Base-by-base conservation (phyloP, 192 early-diverging fungal species). In the Backusella sp. region DNA sequence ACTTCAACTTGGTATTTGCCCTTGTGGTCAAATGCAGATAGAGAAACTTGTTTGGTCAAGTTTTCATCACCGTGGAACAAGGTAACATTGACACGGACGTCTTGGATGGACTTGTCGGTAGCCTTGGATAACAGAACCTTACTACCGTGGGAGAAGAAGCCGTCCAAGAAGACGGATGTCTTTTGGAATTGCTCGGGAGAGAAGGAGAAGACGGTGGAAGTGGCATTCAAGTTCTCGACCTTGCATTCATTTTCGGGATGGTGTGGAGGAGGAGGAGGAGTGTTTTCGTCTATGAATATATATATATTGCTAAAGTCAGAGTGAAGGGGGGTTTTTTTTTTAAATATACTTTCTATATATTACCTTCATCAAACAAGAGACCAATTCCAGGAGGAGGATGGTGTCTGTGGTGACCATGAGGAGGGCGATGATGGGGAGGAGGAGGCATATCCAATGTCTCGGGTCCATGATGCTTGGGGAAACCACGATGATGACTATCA, bases 1-100 rank as follows among this genome's bases (percentile, higher is more conserved):
- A 80, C 67, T 46, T 80, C 65, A 37, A 80, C 70, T 42, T 72
- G 28, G n/a, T 76, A 80, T 68, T 72, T 36, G 1, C 79, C 79
- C 30, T 80, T 66, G 35, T 76, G 39, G 26, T 80, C 74, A 46
- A 76, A 76, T 14, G 79, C 69, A 42, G 75, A 53, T 14, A 76
- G 17, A 0, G 8, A 4, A 6, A 80, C 79, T 14, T 42, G 19
- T 1, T 80, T 66, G 9, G 7, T 41, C 4, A 76, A 32, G 17
- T 68, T 30, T 15, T 80, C 36, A 19, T 15, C 28, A 12, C 75
- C 71, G 8, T 46, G 14, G 7, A 72, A 70, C 7, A 80, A 9
- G 17, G 70, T 76, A n/a, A 76, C 52, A 32, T 80, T 72, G n/a
- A 80, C 37, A 23, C 52, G 53, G 28, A 80, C 70, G 26, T 76